Evolutionary conservation across 129 eudicot species (phyloP), one percentile per base, ranked within the genome.

Genomic region (Ambrosia trifida): DNA sequence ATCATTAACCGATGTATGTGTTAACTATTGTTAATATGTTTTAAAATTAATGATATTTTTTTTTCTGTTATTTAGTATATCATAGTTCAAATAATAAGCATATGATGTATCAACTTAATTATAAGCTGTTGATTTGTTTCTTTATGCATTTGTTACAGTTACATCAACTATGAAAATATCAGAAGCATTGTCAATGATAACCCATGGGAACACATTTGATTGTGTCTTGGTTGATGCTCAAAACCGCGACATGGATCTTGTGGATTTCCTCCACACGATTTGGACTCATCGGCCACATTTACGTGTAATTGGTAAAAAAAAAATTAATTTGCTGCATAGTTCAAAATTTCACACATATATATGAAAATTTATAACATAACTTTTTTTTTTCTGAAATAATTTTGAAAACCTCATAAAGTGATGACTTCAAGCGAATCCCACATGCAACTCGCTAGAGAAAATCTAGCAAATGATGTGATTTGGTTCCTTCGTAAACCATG

Each of bases 201-300:
- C 20, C 0, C 50, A 11, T 4, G 75, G 57, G 45, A 8, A 51
- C 11, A 5, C n/a, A 13, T 76, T 45, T 1, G 69, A 76, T 40
- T 49, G 64, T 36, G 70, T 76, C 35, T 20, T 76, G 63, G 24
- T 76, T 18, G 70, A 76, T 50, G 75, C 69, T 20, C 70, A 76
- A 28, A 61, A 7, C 7, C 9, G 32, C 11, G 76, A 76, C 18
- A 4, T 35, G 44, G 64, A 60, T 61, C 43, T 76, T 30, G 63
- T 49, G 4, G 43, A 33, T 36, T 69, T 76, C 69, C 44, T 76
- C 53, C 54, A 16, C 11, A 13, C 18, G 5, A 18, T 41, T 50
- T 47, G 45, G n/a, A 76, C 18, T 38, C 35, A 24, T 76, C 63
- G n/a, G 41, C 69, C 75, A 33, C n/a, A 60, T 4, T 70, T 76